Base-by-base conservation (phyloP, 2,329 filamentous ascomycete species). In the Cercospora brassicicola region DNA sequence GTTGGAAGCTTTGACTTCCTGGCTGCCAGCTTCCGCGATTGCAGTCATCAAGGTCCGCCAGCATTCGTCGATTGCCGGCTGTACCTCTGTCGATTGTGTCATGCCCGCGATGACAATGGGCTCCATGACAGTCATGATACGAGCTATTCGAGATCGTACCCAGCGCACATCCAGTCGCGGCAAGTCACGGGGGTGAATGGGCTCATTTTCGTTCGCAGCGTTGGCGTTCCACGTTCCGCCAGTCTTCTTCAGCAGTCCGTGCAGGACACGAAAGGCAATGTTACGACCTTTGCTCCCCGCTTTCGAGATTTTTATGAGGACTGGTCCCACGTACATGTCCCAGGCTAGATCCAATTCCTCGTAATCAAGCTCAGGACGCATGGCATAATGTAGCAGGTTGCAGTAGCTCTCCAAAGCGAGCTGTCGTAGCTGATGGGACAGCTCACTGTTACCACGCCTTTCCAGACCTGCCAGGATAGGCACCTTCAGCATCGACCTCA, bases 1-100 rank as follows among this genome's bases (percentile, higher is more conserved):
- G 11, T 87, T 86, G 0, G 93, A 93, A 6, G 94, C 89, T 74
- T 94, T 96, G 73, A 99, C 90, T 79, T 99, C 95, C 79, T 97
- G 96, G 51, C 85, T 86, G 26, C 90, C 90, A 45, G 91, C 91
- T 59, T 86, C 85, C 2, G 88, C 86, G 28, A 93, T 82, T 1
- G 89, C 87, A 3, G 83, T 81, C 53, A 92, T 83, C 11, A 93
- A 82, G 33, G 83, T 80, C 10, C 80, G 77, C 66, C 77, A 79
- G n/a, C 74, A 72, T 18, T 66, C 66, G 28, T 73, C 71, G 4
- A 79, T 76, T 7, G 69, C 63, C 15, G 64, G 62, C 45, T 68
- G 69, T n/a, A 53, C 64, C 13, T 73, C 72, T 9, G 69, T 59
- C 20, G 69, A 39, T 13, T 60, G 66, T 82, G 84, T 87, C 15